phyloP scores from a whole-genome alignment of 2,329 filamentous ascomycete species.

The Pseudogymnoascus verrucosus region DNA sequence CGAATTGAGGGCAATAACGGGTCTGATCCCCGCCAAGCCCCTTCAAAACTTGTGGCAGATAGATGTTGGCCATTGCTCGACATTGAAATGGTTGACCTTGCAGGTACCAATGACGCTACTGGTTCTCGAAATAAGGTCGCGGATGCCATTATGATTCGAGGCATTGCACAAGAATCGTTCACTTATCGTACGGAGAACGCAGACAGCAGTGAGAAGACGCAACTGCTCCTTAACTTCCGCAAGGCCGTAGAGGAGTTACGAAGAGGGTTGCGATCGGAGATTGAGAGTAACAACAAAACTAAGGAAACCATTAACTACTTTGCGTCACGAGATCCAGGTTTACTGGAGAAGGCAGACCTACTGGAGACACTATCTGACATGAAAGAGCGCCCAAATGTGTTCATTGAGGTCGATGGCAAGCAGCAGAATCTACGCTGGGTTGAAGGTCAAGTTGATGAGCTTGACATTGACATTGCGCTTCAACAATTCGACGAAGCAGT shows the following conservation, averaged over 20 bases:
- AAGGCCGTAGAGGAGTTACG: conserved; percentile 89
- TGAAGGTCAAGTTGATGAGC: conserved; percentile 86
- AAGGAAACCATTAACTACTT: conserved; percentile 83
- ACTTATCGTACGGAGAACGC: conserved; percentile 87
- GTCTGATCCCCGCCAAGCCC: conserved; percentile 41
- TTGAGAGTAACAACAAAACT: conserved; percentile 76
- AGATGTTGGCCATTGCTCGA: conserved; percentile 91
- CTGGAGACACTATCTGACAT: conserved; percentile 70
- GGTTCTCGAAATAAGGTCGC: conserved; percentile 55
- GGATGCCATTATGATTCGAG: conserved; percentile 83
- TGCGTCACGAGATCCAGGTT: conserved; percentile 65
- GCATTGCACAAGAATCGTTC: conserved; percentile 80
- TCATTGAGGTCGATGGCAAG: conserved; percentile 93
- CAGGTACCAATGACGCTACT: conserved; percentile 53
- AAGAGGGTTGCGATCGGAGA: conserved; percentile 75
- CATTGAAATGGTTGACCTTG: conserved; percentile 86
- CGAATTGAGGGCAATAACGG: conserved; percentile 59
- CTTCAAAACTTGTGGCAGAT: conserved; percentile 78
- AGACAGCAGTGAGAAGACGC: conserved; percentile 69
- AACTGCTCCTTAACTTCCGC: conserved; percentile 79
- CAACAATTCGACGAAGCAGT: conserved; percentile 85
- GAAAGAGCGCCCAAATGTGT: conserved; percentile 63
- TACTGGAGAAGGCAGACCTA: conserved; percentile 71
- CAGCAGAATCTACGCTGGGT: conserved; percentile 96
- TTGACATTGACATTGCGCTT: conserved; percentile 91